These are phyloP conservation scores for Nakaseomyces sp. DNA, from an alignment of 1,139 yeast species.

Conservation along the genomic window DNA sequence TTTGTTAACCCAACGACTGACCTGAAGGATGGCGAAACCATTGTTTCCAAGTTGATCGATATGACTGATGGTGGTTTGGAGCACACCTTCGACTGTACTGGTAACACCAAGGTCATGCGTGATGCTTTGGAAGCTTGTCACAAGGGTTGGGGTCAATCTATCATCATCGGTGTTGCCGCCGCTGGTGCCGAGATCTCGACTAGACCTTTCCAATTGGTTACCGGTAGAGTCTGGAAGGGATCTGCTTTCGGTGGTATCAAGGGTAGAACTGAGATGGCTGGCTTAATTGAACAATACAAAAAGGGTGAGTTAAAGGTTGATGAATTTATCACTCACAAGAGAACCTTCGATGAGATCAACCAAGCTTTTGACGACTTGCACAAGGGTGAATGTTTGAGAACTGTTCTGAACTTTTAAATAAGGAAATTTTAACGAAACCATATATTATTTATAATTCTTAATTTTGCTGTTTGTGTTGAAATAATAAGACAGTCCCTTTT, in stretches of 20 bases:
- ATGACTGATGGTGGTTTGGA: slow-evolving; percentile 96
- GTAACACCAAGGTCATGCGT: slow-evolving; percentile 92
- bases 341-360: slow-evolving; percentile 67
- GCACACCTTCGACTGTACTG: slow-evolving; percentile 95
- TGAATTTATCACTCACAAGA: slow-evolving; percentile 90
- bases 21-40: slow-evolving; percentile 61
- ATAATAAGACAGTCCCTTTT: too few species aligned
- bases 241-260: slow-evolving; percentile 98
- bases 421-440: neutral
- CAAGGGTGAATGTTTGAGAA: slow-evolving; percentile 86
- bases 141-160: slow-evolving; percentile 97
- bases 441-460: neutral
- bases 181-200: slow-evolving; percentile 95
- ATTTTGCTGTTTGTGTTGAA: too few species aligned
- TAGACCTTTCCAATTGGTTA: slow-evolving; percentile 96
- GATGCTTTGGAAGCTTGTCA: slow-evolving; percentile 93
- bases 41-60: slow-evolving; percentile 78
- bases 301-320: slow-evolving; percentile 81
- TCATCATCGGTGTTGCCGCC: slow-evolving; percentile 95
- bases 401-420: slow-evolving; percentile 43
- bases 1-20: slow-evolving; percentile 71
- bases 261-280: slow-evolving; percentile 94
- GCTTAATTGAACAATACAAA: slow-evolving; percentile 77
- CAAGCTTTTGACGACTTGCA: slow-evolving; percentile 93
- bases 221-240: slow-evolving; percentile 98